These are phyloP conservation scores for Dalechampia spathulata DNA, from an alignment of 441 rosid genomes.

Conservation along the genomic window DNA sequence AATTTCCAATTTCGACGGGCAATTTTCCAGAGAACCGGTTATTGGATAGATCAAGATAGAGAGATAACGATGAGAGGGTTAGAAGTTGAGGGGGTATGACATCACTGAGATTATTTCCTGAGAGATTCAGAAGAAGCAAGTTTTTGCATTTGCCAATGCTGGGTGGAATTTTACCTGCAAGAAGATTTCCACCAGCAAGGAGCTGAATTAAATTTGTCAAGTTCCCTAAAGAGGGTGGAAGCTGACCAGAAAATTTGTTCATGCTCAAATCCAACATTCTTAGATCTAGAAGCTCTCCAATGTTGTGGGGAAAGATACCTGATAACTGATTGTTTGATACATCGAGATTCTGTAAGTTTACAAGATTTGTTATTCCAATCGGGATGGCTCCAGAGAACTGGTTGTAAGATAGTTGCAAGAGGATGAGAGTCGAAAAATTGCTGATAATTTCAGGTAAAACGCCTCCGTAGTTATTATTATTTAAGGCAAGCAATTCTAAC, in stretches of 20 bases:
- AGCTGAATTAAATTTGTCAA: background rate
- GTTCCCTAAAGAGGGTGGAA: background rate
- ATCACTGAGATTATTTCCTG: background rate
- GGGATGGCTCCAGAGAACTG: background rate
- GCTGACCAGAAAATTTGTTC: background rate
- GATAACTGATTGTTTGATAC: background rate
- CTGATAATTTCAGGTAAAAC: constrained; percentile 10
- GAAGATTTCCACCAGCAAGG: background rate
- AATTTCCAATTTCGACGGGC: background rate
- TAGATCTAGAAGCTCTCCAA: constrained; percentile 8
- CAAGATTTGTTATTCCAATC: background rate
- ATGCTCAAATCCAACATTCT: background rate
- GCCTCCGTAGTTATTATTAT: constrained; percentile 10
- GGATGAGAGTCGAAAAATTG: constrained; percentile 9
- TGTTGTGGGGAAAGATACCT: constrained; percentile 4
- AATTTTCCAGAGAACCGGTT: background rate
- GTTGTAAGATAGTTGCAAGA: background rate
- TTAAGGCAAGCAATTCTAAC: background rate
- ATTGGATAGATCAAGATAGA: background rate
- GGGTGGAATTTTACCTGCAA: background rate
- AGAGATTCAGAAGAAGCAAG: background rate
- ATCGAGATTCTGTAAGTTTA: background rate
- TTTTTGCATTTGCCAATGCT: background rate
- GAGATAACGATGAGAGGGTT: background rate
- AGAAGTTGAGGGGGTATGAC: background rate